phyloP scores from a whole-genome alignment of 2,329 filamentous ascomycete genomes.

The Triangularia setosa region DNA sequence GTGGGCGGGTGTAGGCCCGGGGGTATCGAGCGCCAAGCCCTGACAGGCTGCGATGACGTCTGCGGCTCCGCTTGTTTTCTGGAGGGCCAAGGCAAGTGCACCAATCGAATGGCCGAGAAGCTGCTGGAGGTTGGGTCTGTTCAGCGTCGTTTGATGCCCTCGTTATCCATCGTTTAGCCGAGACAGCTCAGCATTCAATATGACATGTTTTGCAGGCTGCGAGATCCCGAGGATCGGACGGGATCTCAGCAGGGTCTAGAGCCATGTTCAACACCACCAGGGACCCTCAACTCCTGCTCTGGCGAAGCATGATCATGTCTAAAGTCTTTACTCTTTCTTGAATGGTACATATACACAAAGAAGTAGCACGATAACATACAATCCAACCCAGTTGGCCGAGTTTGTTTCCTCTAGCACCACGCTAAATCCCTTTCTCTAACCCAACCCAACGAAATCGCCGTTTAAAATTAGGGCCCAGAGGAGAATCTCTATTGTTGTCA shows the following conservation, averaged over 20 bases:
- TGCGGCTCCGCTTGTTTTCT: slow-evolving; percentile 18
- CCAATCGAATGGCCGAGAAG: slow-evolving; percentile 20
- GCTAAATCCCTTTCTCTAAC: neutral
- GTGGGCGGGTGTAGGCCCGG: neutral
- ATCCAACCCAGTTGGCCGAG: neutral
- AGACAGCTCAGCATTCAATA: slow-evolving; percentile 9
- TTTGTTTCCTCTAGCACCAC: neutral
- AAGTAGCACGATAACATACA: neutral
- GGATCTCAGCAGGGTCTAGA: neutral
- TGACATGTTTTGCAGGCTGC: slow-evolving; percentile 24
- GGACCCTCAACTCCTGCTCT: neutral
- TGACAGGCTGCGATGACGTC: slow-evolving; percentile 28
- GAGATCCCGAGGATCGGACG: neutral
- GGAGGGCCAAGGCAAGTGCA: slow-evolving; percentile 6
- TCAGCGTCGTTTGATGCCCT: neutral
- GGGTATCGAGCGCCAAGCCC: neutral
- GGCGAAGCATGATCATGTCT: neutral
- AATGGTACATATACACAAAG: neutral
- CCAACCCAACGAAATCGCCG: neutral
- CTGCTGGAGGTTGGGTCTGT: slow-evolving; percentile 6
- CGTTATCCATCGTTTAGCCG: neutral
- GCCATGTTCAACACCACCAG: neutral
- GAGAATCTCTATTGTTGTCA: neutral
- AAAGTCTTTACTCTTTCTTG: neutral
- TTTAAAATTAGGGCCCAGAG: neutral